Percentiles rank a stretch among this genome's conserved stretches.
These are phyloP conservation scores for Cynanchum wilfordii DNA, from an alignment of 257 asterid genomes.

Conservation along the genomic window DNA sequence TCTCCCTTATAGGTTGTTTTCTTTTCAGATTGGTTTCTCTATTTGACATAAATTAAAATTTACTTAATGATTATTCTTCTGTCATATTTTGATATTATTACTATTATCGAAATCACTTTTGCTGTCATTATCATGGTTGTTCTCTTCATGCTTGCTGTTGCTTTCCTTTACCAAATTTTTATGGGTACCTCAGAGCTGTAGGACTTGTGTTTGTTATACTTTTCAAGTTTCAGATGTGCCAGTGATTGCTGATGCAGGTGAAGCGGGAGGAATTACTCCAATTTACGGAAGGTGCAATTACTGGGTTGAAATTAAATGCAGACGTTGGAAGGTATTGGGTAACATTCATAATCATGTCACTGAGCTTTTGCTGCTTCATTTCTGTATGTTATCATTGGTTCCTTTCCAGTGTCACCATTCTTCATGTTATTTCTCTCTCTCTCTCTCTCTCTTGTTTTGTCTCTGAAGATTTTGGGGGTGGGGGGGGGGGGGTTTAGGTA, in stretches of 20 bases:
- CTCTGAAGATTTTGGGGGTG: not conserved
- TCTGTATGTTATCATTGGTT: not conserved
- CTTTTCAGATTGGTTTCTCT: not conserved
- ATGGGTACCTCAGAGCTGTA: not conserved
- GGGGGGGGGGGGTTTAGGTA: not conserved
- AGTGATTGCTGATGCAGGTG: constrained; percentile 43
- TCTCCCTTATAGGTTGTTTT: not conserved
- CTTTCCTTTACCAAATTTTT: not conserved
- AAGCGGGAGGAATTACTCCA: constrained; percentile 95
- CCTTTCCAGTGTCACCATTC: not conserved
- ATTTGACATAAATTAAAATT: not conserved
- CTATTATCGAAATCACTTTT: not conserved
- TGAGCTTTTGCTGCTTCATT: not conserved
- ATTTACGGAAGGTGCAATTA: constrained; percentile 93
- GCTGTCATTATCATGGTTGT: not conserved
- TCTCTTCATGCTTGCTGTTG: not conserved
- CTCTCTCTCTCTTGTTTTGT: not conserved
- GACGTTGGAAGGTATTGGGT: constrained; percentile 60
- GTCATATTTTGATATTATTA: not conserved
- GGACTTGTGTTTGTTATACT: not conserved
- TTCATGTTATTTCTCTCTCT: not conserved
- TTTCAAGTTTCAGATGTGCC: constrained; percentile 7
- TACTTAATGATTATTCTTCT: not conserved
- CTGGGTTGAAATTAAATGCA: constrained; percentile 88
- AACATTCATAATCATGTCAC: constrained; percentile 2